phyloP scores from a whole-genome alignment of 1,284 basidiomycete species.

The Irpex sp. region DNA sequence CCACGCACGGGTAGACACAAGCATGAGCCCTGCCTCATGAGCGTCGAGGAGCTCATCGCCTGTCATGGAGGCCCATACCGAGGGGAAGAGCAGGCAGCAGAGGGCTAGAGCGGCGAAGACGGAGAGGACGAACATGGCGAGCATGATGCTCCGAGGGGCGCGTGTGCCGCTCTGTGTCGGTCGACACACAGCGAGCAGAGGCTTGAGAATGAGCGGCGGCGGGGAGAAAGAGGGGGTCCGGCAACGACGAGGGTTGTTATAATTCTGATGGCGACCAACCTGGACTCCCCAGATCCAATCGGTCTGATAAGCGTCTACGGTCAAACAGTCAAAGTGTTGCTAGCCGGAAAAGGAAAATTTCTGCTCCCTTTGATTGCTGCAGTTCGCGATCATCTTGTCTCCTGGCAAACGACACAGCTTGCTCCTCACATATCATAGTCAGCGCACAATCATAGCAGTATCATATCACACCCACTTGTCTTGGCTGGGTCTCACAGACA shows the following conservation, averaged over 20 bases:
- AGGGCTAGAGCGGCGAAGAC: constrained; percentile 55
- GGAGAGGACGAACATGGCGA: constrained; percentile 41
- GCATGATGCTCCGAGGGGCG: constrained; percentile 25
- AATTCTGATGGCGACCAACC: background rate
- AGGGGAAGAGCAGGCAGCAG: constrained; percentile 63
- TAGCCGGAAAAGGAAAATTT: background rate
- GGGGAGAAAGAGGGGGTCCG: constrained; percentile 4
- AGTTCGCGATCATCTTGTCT: background rate
- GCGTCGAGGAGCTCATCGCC: constrained; percentile 57
- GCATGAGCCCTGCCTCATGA: constrained; percentile 54
- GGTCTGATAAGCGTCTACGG: background rate
- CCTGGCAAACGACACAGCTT: background rate
- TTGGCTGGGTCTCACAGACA: too few relatives aligned
- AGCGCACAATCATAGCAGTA: too few relatives aligned
- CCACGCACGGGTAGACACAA: constrained; percentile 62
- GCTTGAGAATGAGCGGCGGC: constrained; percentile 4
- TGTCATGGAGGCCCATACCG: constrained; percentile 59
- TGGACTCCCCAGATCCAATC: background rate
- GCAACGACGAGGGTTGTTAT: constrained; percentile 1
- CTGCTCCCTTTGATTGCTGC: background rate
- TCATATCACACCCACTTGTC: too few relatives aligned
- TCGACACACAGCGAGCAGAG: constrained; percentile 1
- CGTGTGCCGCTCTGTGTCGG: constrained; percentile 6
- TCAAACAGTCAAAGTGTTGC: background rate
- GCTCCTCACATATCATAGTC: too few relatives aligned